Conservation (phyloP, 768 basidiomycete species). For the Myochromella boudieri region DNA sequence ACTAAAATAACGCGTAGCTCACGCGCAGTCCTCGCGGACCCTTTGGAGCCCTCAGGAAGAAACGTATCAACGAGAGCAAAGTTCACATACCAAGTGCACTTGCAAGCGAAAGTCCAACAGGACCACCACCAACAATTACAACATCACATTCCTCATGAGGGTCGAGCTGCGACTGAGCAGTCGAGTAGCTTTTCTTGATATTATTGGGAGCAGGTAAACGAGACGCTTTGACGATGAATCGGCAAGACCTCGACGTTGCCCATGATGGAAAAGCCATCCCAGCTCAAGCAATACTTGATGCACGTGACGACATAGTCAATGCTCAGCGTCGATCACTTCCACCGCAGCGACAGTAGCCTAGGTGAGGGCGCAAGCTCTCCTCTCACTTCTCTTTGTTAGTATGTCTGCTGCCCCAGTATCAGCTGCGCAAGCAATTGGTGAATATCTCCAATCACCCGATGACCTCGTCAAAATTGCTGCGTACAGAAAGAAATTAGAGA, state of each 20-base stretch:
- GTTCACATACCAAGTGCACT: constrained; percentile 71
- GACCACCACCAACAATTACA: constrained; percentile 94
- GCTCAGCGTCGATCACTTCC: constrained; percentile 5
- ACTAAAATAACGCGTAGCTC: constrained; percentile 67
- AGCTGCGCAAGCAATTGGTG: constrained; percentile 83
- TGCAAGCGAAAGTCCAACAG: constrained; percentile 87
- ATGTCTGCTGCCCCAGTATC: constrained; percentile 63
- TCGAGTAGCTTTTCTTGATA: constrained; percentile 9
- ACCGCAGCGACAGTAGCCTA: constrained; percentile 6
- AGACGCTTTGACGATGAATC: background rate
- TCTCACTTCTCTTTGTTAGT: background rate
- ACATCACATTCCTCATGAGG: constrained; percentile 69
- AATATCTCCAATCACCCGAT: constrained; percentile 90
- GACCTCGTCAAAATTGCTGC: constrained; percentile 87
- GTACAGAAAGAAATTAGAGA: constrained; percentile 91
- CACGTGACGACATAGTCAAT: constrained; percentile 9
- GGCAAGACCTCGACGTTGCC: constrained; percentile 5
- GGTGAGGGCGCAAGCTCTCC: constrained; percentile 5
- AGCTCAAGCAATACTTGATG: background rate
- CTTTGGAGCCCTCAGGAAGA: too few species aligned
- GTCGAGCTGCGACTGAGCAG: background rate
- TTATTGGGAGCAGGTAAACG: background rate
- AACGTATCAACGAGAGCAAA: too few species aligned
- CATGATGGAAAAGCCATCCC: constrained; percentile 5
- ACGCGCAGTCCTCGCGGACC: constrained; percentile 49